Evolutionary conservation across 495 filamentous ascomycete species (phyloP), one percentile per base, ranked within the genome.

Genomic region (Aspergillus asperescens): DNA sequence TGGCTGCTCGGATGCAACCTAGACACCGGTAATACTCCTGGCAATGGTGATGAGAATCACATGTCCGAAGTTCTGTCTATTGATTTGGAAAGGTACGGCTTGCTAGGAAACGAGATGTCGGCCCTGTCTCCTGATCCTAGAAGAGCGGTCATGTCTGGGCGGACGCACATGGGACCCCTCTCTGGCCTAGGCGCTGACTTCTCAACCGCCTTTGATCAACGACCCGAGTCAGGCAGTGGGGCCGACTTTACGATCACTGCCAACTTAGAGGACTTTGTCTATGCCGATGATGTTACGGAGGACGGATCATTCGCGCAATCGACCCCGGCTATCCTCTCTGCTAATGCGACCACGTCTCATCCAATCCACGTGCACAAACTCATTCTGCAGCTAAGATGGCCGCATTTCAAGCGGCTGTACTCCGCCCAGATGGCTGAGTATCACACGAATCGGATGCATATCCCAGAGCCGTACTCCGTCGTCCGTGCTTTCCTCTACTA

Each of bases 401-500:
- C 93, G 12, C 94, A 98, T 66, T 98, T 98, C 67, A 83, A 84
- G 20, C 84, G 92, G 8, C 69, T 98, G 4, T 96, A 93, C 68
- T 80, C 88, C 16, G 81, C 92, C 8, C 89, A 95, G 58, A 97
- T 98, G 93, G 82, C 86, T 8, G 93, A 98, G 64, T 97, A 93
- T 61, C 93, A 97, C 65, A 89, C 88, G 10, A 90, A 91, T 60
- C 88, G 87, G 64, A 91, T 98, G 87, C 93, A 97, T 69, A 95
- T 98, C 35, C 91, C 94, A 0, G 94, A 97, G 63, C 89, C 90
- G 1, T 97, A 96, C 65, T 84, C 84, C 4, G 90, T 95, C 4
- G 94, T 98, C 48, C 89, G 88, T 52, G 88, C 90, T 1, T 98
- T 98, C 63, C 75, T 97, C 20, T 93, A 90, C 73, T 98, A 96